These are phyloP conservation scores for Sugiyamaella japonica DNA, from an alignment of 1,139 yeast species.

Conservation along the genomic window DNA sequence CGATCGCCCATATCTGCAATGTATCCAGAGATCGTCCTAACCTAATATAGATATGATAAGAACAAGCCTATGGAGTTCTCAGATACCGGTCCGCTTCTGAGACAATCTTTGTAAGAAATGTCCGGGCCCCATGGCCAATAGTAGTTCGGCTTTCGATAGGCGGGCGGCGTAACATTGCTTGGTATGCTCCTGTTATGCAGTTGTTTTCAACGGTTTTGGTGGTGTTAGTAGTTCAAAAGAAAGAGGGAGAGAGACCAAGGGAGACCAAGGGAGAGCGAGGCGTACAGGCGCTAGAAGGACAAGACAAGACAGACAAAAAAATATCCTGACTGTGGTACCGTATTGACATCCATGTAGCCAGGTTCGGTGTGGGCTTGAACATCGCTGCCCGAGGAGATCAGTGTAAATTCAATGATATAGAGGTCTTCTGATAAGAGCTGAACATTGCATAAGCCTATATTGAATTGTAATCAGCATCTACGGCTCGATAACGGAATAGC, in stretches of 20 bases:
- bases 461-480: too few relatives aligned
- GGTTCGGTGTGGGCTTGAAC: too few relatives aligned
- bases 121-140: constrained; percentile 5
- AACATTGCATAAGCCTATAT: not conserved
- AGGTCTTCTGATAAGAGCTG: not conserved
- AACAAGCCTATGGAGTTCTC: not conserved
- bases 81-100: not conserved
- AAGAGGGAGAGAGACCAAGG: too few relatives aligned
- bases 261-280: too few relatives aligned
- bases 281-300: too few relatives aligned
- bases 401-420: too few relatives aligned
- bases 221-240: too few relatives aligned
- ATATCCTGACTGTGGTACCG: too few relatives aligned
- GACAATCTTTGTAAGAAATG: not conserved
- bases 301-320: too few relatives aligned
- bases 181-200: not conserved
- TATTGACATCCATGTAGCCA: too few relatives aligned
- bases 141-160: not conserved
- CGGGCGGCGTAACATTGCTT: not conserved
- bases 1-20: not conserved
- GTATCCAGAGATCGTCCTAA: not conserved
- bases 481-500: not conserved
- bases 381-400: too few relatives aligned
- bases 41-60: constrained; percentile 10
- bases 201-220: not conserved